These are phyloP conservation scores for Pseudomonodictys pantanalensis DNA, from an alignment of 495 filamentous ascomycete genomes.

Conservation along the genomic window DNA sequence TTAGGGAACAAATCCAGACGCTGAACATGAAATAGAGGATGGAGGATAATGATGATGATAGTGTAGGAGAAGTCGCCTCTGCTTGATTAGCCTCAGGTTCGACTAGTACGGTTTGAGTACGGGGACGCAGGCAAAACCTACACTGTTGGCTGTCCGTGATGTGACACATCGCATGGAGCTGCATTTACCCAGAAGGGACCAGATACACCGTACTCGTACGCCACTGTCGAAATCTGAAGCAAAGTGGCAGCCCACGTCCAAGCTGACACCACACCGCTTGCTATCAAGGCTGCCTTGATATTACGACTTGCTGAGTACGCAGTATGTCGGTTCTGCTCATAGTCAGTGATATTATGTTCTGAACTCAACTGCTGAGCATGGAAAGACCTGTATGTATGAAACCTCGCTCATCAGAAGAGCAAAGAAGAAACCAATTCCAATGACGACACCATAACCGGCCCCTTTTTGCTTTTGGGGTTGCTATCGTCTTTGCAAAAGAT, in stretches of 20 bases:
- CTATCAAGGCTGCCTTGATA: constrained; percentile 88
- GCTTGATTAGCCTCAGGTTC: no score
- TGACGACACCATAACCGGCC: background rate
- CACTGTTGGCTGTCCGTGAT: no score
- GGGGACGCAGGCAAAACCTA: no score
- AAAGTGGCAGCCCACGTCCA: constrained; percentile 92
- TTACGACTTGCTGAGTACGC: constrained; percentile 68
- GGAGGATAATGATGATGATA: no score
- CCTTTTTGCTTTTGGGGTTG: background rate
- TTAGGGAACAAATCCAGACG: no score
- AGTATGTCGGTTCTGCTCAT: background rate
- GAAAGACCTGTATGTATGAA: background rate
- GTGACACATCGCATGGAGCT: no score
- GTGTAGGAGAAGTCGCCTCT: no score
- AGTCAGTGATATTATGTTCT: no score
- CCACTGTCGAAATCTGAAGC: constrained; percentile 77
- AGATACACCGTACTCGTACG: constrained; percentile 86
- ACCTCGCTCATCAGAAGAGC: background rate
- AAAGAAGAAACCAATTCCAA: constrained; percentile 8
- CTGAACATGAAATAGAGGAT: constrained; percentile 61
- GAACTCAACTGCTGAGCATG: no score
- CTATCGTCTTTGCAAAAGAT: constrained; percentile 22
- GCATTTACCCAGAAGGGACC: constrained; percentile 96
- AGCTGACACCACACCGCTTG: constrained; percentile 83
- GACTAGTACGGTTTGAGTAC: no score